These are phyloP conservation scores for Phytophthora quininea DNA, from an alignment of 352 stramenopile species.

Conservation along the genomic window DNA sequence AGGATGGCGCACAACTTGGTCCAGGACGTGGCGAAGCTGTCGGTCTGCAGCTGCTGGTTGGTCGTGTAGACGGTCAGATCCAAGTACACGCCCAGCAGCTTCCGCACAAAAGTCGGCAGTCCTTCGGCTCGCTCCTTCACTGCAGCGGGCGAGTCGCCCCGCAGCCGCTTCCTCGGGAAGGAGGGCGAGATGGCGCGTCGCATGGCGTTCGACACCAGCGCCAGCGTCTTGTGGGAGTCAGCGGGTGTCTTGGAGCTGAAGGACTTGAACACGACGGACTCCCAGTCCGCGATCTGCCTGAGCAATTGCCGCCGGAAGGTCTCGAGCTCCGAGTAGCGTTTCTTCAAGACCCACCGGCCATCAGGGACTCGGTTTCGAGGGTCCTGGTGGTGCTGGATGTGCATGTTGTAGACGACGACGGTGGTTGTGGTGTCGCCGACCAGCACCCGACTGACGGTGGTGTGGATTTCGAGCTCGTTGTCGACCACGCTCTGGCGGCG, in stretches of 20 bases:
- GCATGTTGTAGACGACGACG: conserved; percentile 65
- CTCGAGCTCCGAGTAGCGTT: conserved; percentile 66
- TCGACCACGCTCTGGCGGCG: conserved; percentile 43
- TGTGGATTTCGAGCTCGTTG: conserved; percentile 55
- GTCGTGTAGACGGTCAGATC: conserved; percentile 57
- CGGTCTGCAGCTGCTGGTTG: conserved; percentile 27
- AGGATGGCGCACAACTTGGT: conserved; percentile 35
- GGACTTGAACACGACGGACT: conserved; percentile 34
- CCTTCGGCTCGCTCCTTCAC: conserved; percentile 40
- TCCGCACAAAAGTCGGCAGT: conserved; percentile 54
- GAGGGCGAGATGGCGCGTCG: conserved; percentile 44
- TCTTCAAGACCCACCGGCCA: conserved; percentile 52
- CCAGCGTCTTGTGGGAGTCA: conserved; percentile 34
- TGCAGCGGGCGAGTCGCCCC: conserved; percentile 45
- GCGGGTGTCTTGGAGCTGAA: conserved; percentile 29
- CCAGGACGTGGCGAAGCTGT: conserved; percentile 27
- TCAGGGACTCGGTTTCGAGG: conserved; percentile 13
- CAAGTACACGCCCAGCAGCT: conserved; percentile 54
- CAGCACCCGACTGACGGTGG: conserved; percentile 26
- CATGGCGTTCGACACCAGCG: conserved; percentile 55
- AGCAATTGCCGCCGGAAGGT: conserved; percentile 46
- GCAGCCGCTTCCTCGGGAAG: conserved; percentile 60
- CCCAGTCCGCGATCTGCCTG: conserved; percentile 49
- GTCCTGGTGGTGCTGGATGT: conserved; percentile 39
- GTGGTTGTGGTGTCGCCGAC: conserved; percentile 16